Base-by-base conservation (phyloP, 2,329 filamentous ascomycete genomes). In the Proliferodiscus dingleyae region DNA sequence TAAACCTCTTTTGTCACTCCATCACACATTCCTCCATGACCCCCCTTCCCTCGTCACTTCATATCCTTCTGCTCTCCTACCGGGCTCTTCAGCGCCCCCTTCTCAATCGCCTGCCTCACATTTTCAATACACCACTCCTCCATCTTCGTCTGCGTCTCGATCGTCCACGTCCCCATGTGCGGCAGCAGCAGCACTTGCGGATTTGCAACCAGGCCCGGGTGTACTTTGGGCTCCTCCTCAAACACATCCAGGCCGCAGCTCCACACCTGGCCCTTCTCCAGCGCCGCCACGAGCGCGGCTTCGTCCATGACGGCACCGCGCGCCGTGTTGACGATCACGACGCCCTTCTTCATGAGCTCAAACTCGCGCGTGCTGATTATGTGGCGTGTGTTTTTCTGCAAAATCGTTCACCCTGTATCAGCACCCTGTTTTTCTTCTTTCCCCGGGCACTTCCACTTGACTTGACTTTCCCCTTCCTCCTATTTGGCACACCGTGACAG, bases 91-190 rank as follows among this genome's bases (percentile, higher is more conserved):
- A 90, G 61, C 53, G 71, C 77, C 0, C 81, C 81, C 39, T 73
- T 73, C 52, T 77, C 71, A 5, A 90, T 55, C 1, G 81, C 86
- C 53, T 71, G 66, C 18, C 74, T 71, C 24, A 89, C 74, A 60
- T 93, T 91, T 23, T 72, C 74, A 54, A 91, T 82, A 30, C 79
- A 76, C 81, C 82, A 88, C 60, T 81, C 74, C 67, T 91, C 87
- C 86, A 91, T 83, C 65, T 78, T 76, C 34, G 66, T 70, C 63
- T 75, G 71, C 23, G 66, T 73, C 70, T 84, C 87, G 22, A 81
- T 69, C 0, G 86, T 91, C 74, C 78, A 89, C 0, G 89, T 94
- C 0, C 88, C 88, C 85, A 94, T 87, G 65, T 94, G 89, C 41
- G 89, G 89, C 28, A 94, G 68, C 22, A 95, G 71, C 57, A 91